phyloP scores from a whole-genome alignment of 1,284 basidiomycete species.

The Apiotrichum sp. region DNA sequence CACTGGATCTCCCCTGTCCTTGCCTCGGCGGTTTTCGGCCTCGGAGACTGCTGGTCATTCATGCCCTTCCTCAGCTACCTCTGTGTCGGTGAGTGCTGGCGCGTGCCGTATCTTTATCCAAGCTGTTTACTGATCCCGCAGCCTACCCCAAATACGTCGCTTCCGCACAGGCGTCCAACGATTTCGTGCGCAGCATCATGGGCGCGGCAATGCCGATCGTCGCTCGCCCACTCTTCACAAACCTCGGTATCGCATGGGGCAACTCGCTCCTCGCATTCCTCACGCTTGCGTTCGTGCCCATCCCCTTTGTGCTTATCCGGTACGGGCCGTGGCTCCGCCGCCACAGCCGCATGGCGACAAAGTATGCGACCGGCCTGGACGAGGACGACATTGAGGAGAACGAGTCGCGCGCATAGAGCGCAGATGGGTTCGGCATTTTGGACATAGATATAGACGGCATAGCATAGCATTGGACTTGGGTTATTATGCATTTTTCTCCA shows the following conservation, averaged over 20 bases:
- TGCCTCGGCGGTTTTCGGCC: conserved; percentile 37
- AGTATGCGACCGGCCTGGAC: neutral
- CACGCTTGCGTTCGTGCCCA: conserved; percentile 25
- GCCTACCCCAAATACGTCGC: conserved; percentile 58
- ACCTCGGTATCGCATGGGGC: conserved; percentile 44
- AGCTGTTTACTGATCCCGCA: neutral
- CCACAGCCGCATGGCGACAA: conserved; percentile 7
- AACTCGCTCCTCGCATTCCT: conserved; percentile 39
- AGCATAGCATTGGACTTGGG: no score
- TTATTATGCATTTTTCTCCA: no score
- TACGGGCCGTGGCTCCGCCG: conserved; percentile 49
- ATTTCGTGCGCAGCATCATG: conserved; percentile 43
- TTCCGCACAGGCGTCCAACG: conserved; percentile 40
- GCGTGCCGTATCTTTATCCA: no score
- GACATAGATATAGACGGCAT: no score
- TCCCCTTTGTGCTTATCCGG: conserved; percentile 39
- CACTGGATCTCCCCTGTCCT: conserved; percentile 36
- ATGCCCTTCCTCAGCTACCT: conserved; percentile 50
- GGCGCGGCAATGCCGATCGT: conserved; percentile 41
- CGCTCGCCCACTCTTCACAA: conserved; percentile 36
- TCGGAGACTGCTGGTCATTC: conserved; percentile 8
- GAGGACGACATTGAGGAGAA: neutral
- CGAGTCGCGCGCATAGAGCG: neutral
- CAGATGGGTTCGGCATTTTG: no score
- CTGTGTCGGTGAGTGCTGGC: conserved; percentile 36